Conservation (phyloP, 768 basidiomycete species). For the Tulasnella sp. region DNA sequence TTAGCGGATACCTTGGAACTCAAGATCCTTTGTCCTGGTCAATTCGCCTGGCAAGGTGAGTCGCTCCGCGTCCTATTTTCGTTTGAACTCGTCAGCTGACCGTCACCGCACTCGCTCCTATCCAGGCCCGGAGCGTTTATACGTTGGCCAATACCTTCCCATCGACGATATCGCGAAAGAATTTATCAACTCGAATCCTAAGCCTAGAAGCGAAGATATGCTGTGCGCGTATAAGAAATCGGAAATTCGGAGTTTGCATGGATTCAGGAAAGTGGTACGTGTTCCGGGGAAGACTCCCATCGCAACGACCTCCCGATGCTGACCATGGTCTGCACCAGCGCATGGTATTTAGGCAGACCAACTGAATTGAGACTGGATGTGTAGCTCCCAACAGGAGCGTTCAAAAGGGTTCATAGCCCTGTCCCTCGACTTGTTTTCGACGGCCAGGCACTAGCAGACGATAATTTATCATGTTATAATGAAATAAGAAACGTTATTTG, state of each 20-base stretch:
- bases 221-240: neutral
- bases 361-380: neutral
- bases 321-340: neutral
- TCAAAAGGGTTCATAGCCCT: neutral
- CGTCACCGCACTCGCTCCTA: neutral
- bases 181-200: neutral
- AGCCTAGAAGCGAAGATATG: neutral
- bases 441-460: neutral
- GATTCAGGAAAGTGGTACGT: neutral
- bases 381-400: neutral
- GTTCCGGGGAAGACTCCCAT: neutral
- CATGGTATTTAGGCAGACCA: neutral
- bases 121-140: neutral
- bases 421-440: neutral
- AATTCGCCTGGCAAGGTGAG: neutral
- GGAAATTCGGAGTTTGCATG: neutral
- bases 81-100: neutral
- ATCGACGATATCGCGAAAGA: neutral
- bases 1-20: neutral
- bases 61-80: neutral
- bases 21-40: neutral
- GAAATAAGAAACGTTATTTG: neutral
- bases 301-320: neutral
- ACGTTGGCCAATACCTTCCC: neutral
- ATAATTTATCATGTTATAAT: neutral